Conservation (phyloP, 257 asterid species). For the Fraxinus anomala region DNA sequence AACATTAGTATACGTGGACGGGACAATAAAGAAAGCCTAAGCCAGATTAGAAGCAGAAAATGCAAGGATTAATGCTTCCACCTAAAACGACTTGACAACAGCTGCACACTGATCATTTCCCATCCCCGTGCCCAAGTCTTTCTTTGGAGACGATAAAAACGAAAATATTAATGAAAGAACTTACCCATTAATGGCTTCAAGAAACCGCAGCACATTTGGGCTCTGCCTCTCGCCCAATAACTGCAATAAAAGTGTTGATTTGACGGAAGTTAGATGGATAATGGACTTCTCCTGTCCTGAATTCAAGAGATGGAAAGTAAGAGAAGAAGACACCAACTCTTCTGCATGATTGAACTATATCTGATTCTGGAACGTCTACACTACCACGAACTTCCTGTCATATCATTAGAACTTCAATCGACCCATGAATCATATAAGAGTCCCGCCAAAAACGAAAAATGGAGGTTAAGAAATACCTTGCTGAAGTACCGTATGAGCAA, state of each 20-base stretch:
- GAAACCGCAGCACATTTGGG: slow-evolving; percentile 57
- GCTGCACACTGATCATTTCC: background rate
- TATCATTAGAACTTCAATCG: background rate
- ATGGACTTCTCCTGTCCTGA: background rate
- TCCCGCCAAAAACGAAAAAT: background rate
- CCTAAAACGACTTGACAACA: no score
- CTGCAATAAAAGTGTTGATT: slow-evolving; percentile 39
- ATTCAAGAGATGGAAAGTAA: background rate
- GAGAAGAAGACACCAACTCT: slow-evolving; percentile 47
- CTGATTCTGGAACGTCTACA: slow-evolving; percentile 56
- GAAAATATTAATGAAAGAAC: background rate
- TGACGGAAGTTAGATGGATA: slow-evolving; percentile 22
- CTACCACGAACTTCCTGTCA: slow-evolving; percentile 62
- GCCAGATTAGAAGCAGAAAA: no score
- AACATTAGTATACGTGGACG: no score
- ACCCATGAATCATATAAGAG: background rate
- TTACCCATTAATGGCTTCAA: slow-evolving; percentile 64
- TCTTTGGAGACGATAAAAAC: background rate
- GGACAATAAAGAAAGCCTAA: no score
- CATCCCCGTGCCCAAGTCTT: background rate
- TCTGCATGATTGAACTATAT: slow-evolving; percentile 63
- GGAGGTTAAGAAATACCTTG: slow-evolving; percentile 54
- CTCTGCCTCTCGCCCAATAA: slow-evolving; percentile 69
- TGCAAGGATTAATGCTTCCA: no score
- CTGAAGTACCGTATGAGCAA: slow-evolving; percentile 91